phyloP scores from a whole-genome alignment of 225 moss, liverwort and hornwort species.

The Asterella californica region DNA sequence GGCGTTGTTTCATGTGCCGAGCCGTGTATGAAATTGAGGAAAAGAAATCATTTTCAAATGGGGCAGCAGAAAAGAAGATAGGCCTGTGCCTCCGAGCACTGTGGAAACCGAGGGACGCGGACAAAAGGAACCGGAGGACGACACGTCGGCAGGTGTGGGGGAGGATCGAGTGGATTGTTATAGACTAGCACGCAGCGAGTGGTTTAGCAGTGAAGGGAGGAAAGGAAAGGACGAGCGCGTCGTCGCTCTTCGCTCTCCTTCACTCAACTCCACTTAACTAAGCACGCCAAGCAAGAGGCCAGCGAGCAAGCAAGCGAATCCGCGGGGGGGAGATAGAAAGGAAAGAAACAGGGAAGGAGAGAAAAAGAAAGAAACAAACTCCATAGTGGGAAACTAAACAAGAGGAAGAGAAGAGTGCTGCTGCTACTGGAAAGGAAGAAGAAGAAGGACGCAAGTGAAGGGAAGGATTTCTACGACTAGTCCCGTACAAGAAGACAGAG shows the following conservation, averaged over 20 bases:
- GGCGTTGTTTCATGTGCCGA: too few relatives aligned
- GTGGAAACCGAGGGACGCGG: too few relatives aligned
- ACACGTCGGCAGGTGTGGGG: constrained; percentile 3
- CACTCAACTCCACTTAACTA: background rate
- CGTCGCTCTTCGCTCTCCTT: constrained; percentile 7
- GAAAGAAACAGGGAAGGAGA: background rate
- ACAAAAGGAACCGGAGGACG: background rate
- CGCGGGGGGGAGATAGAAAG: background rate
- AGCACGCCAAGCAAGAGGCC: background rate
- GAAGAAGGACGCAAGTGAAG: background rate
- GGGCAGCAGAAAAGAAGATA: too few relatives aligned
- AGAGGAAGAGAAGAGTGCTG: background rate
- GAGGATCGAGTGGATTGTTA: background rate
- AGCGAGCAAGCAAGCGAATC: background rate
- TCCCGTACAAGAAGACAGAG: background rate
- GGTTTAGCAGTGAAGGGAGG: constrained; percentile 18
- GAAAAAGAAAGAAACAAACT: background rate
- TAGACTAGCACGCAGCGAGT: background rate
- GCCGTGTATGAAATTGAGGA: too few relatives aligned
- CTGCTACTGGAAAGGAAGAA: background rate
- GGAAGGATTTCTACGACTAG: background rate
- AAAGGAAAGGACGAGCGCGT: background rate
- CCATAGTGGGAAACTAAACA: background rate
- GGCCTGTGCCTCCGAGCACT: too few relatives aligned
- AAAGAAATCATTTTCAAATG: too few relatives aligned